A percentile compares a stretch with the other conserved stretches of the same genome.
Conservation (phyloP, 2,329 filamentous ascomycete species). For the Nemania serpens region DNA sequence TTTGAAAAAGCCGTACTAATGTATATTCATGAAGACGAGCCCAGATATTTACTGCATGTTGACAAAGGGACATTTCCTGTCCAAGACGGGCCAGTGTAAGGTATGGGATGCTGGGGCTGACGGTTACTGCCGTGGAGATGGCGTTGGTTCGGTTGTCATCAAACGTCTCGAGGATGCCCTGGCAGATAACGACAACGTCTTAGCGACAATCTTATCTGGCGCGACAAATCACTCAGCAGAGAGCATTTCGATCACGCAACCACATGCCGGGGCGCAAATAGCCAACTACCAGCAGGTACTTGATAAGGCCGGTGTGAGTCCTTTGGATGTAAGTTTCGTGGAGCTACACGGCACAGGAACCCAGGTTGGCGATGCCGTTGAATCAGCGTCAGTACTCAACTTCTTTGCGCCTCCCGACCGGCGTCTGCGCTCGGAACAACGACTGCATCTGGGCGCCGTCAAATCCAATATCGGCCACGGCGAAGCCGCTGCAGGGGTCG, state of each 20-base stretch:
- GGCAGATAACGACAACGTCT: constrained; percentile 50
- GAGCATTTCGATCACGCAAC: constrained; percentile 72
- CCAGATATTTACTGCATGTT: constrained; percentile 66
- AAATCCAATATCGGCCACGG: constrained; percentile 55
- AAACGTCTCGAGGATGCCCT: constrained; percentile 44
- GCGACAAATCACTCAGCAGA: constrained; percentile 75
- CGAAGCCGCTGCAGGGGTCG: constrained; percentile 45
- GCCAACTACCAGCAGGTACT: constrained; percentile 38
- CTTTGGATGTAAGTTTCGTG: constrained; percentile 60
- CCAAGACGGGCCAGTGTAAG: constrained; percentile 50
- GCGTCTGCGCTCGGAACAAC: no score
- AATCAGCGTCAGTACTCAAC: constrained; percentile 65
- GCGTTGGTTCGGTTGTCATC: constrained; percentile 31
- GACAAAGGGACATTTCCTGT: constrained; percentile 67
- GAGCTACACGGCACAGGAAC: constrained; percentile 75
- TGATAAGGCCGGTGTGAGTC: constrained; percentile 60
- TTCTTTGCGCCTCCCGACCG: constrained; percentile 56
- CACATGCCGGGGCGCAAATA: constrained; percentile 39
- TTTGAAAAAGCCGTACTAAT: no score
- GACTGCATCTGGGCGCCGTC: constrained; percentile 49
- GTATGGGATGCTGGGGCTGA: constrained; percentile 51
- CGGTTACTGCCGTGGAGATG: constrained; percentile 46
- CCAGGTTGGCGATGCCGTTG: constrained; percentile 69
- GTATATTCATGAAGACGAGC: no score
- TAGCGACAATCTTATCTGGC: constrained; percentile 50